Base-by-base conservation (phyloP, 257 asterid species). In the Verbascum thapsus region DNA sequence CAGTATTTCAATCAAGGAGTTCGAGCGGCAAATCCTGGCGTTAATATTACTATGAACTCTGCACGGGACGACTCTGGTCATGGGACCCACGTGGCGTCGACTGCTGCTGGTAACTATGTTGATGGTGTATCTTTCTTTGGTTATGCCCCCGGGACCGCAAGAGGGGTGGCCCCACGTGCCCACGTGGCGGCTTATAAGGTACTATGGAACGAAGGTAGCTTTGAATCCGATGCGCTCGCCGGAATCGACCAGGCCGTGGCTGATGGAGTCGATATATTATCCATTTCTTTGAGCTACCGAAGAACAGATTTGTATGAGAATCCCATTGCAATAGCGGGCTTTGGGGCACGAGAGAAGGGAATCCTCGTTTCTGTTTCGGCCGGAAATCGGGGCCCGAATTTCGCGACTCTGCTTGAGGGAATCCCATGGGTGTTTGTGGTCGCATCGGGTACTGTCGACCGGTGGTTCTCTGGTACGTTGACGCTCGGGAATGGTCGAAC, bases 241-340 rank as follows among this genome's bases (percentile, higher is more conserved):
- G 90, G 78, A 1, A 78, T 83, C 1, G 90, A 83, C 10, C 85
- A 74, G 32, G 90, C 85, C 0, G 81, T 83, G 5, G 73, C 67
- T 0, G 88, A 76, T 22, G 83, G 83, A 0, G 81, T 82, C 1
- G 88, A 76, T 30, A 47, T 82, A 0, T 3, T 82, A 19, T 79
- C 85, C 0, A 55, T 83, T 10, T 80, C 88, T 0, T 9, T 78
- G 37, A 22, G 64, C 41, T 64, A 48, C 38, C 40, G 52, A 1
- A 12, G 44, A 30, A 43, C 7, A 0, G 9, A 18, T 6, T 20
- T 76, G 41, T 72, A 79, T 3, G 68, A 66, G 18, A 53, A 80
- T 37, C 85, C 81, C 0, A 23, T 77, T 0, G 86, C 86, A 0
- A 73, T 77, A 50, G 89, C 83, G 0, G 63, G 74, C 0, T 83